These are phyloP conservation scores for Sisymbrium irio DNA, from an alignment of 345 rosid genomes.

Conservation along the genomic window DNA sequence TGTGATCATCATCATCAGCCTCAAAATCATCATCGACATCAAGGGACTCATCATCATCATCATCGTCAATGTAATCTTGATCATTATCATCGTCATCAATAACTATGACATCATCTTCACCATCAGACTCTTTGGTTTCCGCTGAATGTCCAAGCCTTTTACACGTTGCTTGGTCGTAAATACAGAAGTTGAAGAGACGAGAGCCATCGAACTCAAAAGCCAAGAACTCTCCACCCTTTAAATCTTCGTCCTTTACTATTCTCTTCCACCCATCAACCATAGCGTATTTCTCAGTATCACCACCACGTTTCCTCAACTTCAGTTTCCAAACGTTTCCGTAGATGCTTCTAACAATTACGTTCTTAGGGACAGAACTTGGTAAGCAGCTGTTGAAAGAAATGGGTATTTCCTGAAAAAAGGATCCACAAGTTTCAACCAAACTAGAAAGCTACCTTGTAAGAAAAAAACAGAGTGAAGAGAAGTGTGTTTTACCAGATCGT, in stretches of 20 bases:
- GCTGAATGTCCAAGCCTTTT: slow-evolving; percentile 1
- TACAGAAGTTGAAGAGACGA: slow-evolving; percentile 16
- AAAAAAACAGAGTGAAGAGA: slow-evolving; percentile 14
- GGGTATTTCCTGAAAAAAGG: slow-evolving; percentile 14
- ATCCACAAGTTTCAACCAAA: background rate
- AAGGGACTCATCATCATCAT: background rate
- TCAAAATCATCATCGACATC: background rate
- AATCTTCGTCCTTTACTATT: background rate
- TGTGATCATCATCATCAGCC: background rate
- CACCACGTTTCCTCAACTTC: background rate
- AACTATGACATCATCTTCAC: background rate
- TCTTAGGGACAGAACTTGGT: slow-evolving; percentile 7
- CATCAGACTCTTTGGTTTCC: background rate
- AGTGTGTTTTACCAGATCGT: slow-evolving; percentile 18
- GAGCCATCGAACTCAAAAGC: slow-evolving; percentile 19
- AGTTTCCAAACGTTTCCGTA: slow-evolving; percentile 14
- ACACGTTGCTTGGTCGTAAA: slow-evolving; percentile 10
- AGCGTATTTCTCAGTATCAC: background rate
- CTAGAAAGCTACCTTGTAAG: background rate
- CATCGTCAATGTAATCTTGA: background rate
- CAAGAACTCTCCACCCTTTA: slow-evolving; percentile 20
- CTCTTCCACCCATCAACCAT: slow-evolving; percentile 24
- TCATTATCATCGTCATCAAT: background rate
- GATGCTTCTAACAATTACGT: slow-evolving; percentile 7
- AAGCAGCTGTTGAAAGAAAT: slow-evolving; percentile 9